Conservation (phyloP, 345 rosid genomes). For the Physaria fendleri region DNA sequence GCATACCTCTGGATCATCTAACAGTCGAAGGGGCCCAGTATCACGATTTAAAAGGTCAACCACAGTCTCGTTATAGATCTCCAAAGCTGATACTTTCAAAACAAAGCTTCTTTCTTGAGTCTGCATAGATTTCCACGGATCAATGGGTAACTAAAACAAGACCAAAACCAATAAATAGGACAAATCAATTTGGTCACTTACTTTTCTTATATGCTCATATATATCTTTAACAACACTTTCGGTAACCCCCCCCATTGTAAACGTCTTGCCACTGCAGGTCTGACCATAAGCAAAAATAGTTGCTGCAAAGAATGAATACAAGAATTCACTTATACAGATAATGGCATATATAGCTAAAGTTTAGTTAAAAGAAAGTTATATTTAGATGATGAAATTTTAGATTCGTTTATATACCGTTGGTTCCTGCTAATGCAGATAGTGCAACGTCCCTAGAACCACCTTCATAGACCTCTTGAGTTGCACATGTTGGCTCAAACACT, state of each 20-base stretch:
- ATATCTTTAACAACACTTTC: slow-evolving; percentile 70
- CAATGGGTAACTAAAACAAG: background rate
- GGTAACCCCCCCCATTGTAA: slow-evolving; percentile 84
- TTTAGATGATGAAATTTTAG: background rate
- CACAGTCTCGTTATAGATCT: slow-evolving; percentile 90
- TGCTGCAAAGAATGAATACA: slow-evolving; percentile 43
- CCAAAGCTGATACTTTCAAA: slow-evolving; percentile 80
- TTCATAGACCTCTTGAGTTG: slow-evolving; percentile 70
- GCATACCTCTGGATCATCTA: slow-evolving; percentile 95
- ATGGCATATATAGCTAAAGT: background rate
- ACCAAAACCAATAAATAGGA: background rate
- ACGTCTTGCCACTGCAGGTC: slow-evolving; percentile 90
- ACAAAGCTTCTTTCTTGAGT: slow-evolving; percentile 63
- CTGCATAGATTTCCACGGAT: slow-evolving; percentile 31
- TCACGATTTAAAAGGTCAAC: slow-evolving; percentile 75
- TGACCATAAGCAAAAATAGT: slow-evolving; percentile 93
- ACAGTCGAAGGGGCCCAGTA: slow-evolving; percentile 76
- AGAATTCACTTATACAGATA: background rate
- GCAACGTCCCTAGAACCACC: slow-evolving; percentile 94
- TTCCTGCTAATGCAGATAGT: slow-evolving; percentile 79
- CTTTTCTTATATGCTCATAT: slow-evolving; percentile 59
- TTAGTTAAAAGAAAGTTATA: background rate
- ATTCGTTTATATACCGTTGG: slow-evolving; percentile 49
- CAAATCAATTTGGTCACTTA: slow-evolving; percentile 23
- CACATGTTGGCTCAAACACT: slow-evolving; percentile 62